Evolutionary conservation across 768 basidiomycete genomes (phyloP).

Genomic region (Rhodotorula paludigena): DNA sequence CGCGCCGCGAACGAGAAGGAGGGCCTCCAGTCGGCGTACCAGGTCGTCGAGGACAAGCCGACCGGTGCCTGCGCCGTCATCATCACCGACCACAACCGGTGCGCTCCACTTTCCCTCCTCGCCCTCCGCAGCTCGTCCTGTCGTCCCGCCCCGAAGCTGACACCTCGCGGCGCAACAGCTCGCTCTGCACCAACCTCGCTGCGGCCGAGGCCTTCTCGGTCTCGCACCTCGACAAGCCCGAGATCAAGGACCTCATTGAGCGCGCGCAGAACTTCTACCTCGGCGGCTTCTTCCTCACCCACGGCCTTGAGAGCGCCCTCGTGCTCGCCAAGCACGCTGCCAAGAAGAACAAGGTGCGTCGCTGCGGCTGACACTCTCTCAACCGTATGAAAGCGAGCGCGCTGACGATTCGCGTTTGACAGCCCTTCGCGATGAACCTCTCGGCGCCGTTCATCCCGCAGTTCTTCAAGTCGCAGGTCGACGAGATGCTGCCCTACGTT

Average conservation of each 20-base stretch:
- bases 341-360: slow-evolving; percentile 64
- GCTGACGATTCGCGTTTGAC: neutral
- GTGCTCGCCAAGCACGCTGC: slow-evolving; percentile 74
- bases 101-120: slow-evolving; percentile 38
- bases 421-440: slow-evolving; percentile 88
- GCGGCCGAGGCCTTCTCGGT: slow-evolving; percentile 84
- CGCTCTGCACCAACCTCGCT: slow-evolving; percentile 83
- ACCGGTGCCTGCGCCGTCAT: slow-evolving; percentile 97
- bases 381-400: too few species aligned
- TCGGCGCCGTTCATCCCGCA: slow-evolving; percentile 96
- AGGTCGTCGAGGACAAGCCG: slow-evolving; percentile 75
- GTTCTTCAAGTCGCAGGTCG: slow-evolving; percentile 79
- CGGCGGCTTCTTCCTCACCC: slow-evolving; percentile 95
- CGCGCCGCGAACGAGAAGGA: slow-evolving; percentile 85
- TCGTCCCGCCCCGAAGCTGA: neutral
- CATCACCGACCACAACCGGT: slow-evolving; percentile 90
- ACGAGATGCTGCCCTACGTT: slow-evolving; percentile 71
- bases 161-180: too few species aligned
- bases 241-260: slow-evolving; percentile 69
- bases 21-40: slow-evolving; percentile 80
- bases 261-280: slow-evolving; percentile 84
- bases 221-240: slow-evolving; percentile 68
- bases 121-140: neutral
- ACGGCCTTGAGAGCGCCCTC: slow-evolving; percentile 68
- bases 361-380: neutral